Conservation (phyloP, 441 rosid species). For the Melastoma candidum region DNA sequence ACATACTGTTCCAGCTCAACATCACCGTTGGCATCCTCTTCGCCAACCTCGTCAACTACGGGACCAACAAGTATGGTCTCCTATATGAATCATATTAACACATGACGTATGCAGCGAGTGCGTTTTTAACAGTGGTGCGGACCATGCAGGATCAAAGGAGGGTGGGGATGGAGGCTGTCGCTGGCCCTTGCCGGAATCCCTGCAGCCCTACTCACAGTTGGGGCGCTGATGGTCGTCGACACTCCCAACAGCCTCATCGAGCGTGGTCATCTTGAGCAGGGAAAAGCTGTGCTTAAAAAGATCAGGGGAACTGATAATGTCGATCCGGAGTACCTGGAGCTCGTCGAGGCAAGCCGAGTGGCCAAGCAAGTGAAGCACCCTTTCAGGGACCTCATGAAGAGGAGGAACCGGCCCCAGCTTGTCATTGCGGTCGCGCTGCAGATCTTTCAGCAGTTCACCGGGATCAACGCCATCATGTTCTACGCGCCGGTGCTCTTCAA, state of each 20-base stretch:
- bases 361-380: slow-evolving; percentile 29
- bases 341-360: slow-evolving; percentile 21
- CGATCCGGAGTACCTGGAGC: slow-evolving; percentile 23
- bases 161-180: slow-evolving; percentile 37
- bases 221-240: slow-evolving; percentile 28
- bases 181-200: slow-evolving; percentile 31
- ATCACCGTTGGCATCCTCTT: slow-evolving; percentile 35
- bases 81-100: too few relatives aligned
- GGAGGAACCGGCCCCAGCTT: slow-evolving; percentile 29
- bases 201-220: slow-evolving; percentile 21
- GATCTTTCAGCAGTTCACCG: slow-evolving; percentile 49
- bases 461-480: slow-evolving; percentile 66
- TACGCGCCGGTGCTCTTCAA: slow-evolving; percentile 63
- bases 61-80: slow-evolving; percentile 18
- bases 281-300: slow-evolving; percentile 18
- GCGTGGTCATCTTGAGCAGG: slow-evolving; percentile 18
- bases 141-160: slow-evolving; percentile 2
- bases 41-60: slow-evolving; percentile 35
- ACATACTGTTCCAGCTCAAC: slow-evolving; percentile 36
- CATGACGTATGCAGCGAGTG: too few relatives aligned
- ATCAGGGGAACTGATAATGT: slow-evolving; percentile 36
- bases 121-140: background rate
- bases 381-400: slow-evolving; percentile 26
- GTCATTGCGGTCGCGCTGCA: slow-evolving; percentile 31
- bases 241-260: slow-evolving; percentile 40